phyloP scores from a whole-genome alignment of 768 basidiomycete genomes.

The Lactarius vividus region DNA sequence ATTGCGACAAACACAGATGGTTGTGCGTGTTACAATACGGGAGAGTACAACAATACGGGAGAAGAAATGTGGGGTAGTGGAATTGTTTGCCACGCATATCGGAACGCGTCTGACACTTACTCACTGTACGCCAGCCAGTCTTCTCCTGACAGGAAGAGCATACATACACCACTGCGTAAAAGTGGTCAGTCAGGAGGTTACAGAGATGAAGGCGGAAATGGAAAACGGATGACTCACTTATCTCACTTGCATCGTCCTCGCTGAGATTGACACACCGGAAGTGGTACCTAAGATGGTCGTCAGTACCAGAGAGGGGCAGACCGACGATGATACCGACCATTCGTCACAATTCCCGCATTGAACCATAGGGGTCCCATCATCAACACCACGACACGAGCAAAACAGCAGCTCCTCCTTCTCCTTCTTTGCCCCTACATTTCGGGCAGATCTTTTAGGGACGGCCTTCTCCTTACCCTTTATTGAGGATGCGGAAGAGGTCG shows the following conservation, averaged over 20 bases:
- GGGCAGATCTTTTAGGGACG: slow-evolving; percentile 17
- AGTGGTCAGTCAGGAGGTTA: not conserved
- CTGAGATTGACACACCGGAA: slow-evolving; percentile 65
- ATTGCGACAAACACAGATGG: slow-evolving; percentile 24
- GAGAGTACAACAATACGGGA: slow-evolving; percentile 27
- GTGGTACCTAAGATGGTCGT: slow-evolving; percentile 58
- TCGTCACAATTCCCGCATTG: slow-evolving; percentile 62
- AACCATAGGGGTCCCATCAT: slow-evolving; percentile 81
- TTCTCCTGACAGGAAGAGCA: slow-evolving; percentile 52
- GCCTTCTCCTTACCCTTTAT: slow-evolving; percentile 23
- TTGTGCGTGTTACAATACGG: slow-evolving; percentile 26
- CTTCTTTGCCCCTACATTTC: slow-evolving; percentile 24
- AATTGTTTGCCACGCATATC: slow-evolving; percentile 2
- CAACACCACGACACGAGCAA: slow-evolving; percentile 62
- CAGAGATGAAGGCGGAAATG: slow-evolving; percentile 15
- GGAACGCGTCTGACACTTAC: slow-evolving; percentile 56
- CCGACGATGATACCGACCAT: slow-evolving; percentile 47
- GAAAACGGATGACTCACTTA: slow-evolving; percentile 52
- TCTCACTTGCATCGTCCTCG: slow-evolving; percentile 64
- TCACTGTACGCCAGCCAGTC: slow-evolving; percentile 62
- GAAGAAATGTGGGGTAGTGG: slow-evolving; percentile 11
- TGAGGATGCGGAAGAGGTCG: not conserved
- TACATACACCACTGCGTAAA: slow-evolving; percentile 52
- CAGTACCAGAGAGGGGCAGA: not conserved
- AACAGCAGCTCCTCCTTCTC: slow-evolving; percentile 32